phyloP scores from a whole-genome alignment of 305 asterid species.

The Withania somnifera region DNA sequence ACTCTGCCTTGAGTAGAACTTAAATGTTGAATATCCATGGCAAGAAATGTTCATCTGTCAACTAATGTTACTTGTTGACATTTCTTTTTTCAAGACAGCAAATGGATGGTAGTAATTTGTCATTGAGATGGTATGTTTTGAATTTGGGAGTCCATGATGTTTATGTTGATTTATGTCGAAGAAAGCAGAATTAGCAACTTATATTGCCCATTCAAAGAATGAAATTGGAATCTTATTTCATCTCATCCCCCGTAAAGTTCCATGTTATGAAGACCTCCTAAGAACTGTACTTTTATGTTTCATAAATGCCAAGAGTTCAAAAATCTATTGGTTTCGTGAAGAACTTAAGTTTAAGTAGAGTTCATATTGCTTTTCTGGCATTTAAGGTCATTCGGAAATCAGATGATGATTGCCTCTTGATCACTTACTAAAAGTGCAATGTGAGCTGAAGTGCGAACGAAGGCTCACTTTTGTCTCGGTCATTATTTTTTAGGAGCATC shows the following conservation, averaged over 20 bases:
- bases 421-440: neutral
- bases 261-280: neutral
- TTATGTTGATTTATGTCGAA: neutral
- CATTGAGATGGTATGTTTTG: neutral
- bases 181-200: neutral
- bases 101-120: neutral
- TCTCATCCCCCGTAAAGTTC: neutral
- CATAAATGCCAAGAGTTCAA: neutral
- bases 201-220: neutral
- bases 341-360: neutral
- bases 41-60: neutral
- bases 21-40: neutral
- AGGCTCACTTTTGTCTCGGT: neutral
- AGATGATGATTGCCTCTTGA: neutral
- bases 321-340: neutral
- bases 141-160: neutral
- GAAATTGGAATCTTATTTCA: neutral
- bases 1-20: neutral
- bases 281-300: neutral
- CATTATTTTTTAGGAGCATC: slow-evolving; percentile 54
- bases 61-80: neutral
- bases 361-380: neutral
- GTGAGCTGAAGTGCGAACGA: neutral
- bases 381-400: neutral
- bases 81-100: neutral